Evolutionary conservation across 768 basidiomycete species (phyloP).

Genomic region (Mrakia frigida): DNA sequence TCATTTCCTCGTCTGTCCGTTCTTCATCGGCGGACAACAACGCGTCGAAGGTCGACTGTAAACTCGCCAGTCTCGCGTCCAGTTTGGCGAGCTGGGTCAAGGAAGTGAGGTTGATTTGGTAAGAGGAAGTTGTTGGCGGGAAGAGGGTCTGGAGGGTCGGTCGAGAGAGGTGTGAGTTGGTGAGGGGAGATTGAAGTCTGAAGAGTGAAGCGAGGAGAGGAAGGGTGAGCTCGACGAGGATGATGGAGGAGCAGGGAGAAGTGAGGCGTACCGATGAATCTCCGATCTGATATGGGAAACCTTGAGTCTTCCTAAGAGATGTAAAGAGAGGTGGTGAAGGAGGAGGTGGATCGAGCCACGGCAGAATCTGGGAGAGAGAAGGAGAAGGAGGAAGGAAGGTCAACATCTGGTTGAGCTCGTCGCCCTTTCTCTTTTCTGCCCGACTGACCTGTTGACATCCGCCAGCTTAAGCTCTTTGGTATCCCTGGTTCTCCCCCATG

Average conservation of each 20-base stretch:
- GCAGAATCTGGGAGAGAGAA: not conserved
- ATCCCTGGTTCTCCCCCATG: not conserved
- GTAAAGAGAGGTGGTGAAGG: not conserved
- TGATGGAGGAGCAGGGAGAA: not conserved
- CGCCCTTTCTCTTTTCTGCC: not conserved
- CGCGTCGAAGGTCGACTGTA: constrained; percentile 4
- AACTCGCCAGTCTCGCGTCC: not conserved
- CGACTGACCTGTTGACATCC: not conserved
- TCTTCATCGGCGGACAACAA: not conserved
- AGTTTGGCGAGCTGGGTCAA: not conserved
- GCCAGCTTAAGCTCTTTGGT: not conserved
- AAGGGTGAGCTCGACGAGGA: not conserved
- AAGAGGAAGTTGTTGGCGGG: not conserved
- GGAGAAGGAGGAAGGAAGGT: not conserved
- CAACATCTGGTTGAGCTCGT: not conserved
- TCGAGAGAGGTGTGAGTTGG: not conserved
- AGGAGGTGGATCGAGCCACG: constrained; percentile 12
- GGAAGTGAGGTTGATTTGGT: not conserved
- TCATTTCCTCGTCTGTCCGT: not conserved
- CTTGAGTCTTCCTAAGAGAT: not conserved
- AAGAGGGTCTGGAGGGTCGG: constrained; percentile 6
- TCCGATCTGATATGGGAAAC: not conserved
- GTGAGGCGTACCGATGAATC: not conserved
- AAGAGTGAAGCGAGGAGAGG: not conserved
- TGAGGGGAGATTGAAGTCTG: not conserved